A percentile compares a stretch with the other conserved stretches of the same genome.
Conservation (phyloP, 352 stramenopile species). For the Phytophthora crassamura region DNA sequence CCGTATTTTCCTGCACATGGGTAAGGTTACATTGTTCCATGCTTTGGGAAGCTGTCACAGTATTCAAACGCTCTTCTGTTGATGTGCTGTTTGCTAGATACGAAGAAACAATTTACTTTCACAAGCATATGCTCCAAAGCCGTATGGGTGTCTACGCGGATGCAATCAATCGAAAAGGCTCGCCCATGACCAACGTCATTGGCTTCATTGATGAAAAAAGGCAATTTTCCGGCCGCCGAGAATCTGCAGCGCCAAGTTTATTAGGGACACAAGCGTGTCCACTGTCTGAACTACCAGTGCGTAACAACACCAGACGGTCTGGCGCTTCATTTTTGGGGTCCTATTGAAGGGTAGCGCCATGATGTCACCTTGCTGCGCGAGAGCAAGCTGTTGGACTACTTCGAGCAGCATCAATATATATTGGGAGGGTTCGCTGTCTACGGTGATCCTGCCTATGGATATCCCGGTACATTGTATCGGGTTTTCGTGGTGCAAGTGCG, state of each 20-base stretch:
- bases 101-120: constrained; percentile 4
- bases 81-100: constrained; percentile 3
- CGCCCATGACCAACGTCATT: background rate
- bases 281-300: constrained; percentile 7
- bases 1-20: constrained; percentile 1
- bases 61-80: background rate
- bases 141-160: constrained; percentile 1
- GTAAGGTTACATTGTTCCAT: background rate
- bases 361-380: constrained; percentile 4
- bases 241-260: background rate
- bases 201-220: constrained; percentile 1
- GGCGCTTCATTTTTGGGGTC: constrained; percentile 1
- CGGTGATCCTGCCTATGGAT: constrained; percentile 3
- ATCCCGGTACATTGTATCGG: background rate
- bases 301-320: constrained; percentile 5
- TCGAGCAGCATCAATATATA: background rate
- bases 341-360: constrained; percentile 1
- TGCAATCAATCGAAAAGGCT: background rate
- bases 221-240: background rate
- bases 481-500: background rate
- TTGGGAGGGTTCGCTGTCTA: constrained; percentile 5
- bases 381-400: constrained; percentile 4
- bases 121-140: background rate
- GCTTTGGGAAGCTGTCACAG: background rate
- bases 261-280: background rate